Evolutionary conservation across 129 eudicot genomes (phyloP).

Genomic region (Rutidosis leptorrhynchoides): DNA sequence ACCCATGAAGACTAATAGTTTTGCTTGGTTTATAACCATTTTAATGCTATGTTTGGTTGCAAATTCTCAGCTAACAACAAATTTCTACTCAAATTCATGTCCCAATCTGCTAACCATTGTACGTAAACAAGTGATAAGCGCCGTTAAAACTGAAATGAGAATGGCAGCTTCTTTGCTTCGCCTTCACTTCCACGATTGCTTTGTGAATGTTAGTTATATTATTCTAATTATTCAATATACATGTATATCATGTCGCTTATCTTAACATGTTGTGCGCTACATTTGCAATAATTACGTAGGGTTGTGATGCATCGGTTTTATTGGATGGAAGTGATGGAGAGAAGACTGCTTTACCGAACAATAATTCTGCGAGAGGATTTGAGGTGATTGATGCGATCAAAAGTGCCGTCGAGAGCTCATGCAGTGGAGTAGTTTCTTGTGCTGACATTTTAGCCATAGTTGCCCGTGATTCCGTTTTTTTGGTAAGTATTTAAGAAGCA

Average conservation of each 20-base stretch:
- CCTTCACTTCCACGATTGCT: conserved; percentile 66
- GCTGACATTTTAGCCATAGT: conserved; percentile 77
- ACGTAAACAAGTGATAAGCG: conserved; percentile 30
- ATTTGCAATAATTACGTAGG: conserved; percentile 26
- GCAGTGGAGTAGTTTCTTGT: conserved; percentile 74
- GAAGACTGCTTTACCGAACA: conserved; percentile 62
- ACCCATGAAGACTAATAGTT: conserved; percentile 28
- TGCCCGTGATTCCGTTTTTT: conserved; percentile 66
- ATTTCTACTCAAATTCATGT: conserved; percentile 38
- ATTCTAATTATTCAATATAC: background rate
- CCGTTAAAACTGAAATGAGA: conserved; percentile 38
- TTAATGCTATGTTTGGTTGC: conserved; percentile 33
- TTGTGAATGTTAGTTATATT: conserved; percentile 51
- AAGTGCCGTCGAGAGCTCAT: conserved; percentile 62
- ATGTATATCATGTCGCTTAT: background rate
- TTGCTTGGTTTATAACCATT: conserved; percentile 38
- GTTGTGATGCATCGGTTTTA: conserved; percentile 77
- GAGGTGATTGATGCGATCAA: conserved; percentile 69
- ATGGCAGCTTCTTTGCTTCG: conserved; percentile 54
- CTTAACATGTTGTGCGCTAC: conserved; percentile 2
- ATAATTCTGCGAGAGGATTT: conserved; percentile 67
- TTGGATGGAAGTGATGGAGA: conserved; percentile 70
- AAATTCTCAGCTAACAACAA: conserved; percentile 39
- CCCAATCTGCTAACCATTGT: conserved; percentile 30
- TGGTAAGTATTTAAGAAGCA: conserved; percentile 37